Evolutionary conservation across 2,329 filamentous ascomycete species (phyloP), one percentile per base, ranked within the genome.

Genomic region (Calonectria pteridis): DNA sequence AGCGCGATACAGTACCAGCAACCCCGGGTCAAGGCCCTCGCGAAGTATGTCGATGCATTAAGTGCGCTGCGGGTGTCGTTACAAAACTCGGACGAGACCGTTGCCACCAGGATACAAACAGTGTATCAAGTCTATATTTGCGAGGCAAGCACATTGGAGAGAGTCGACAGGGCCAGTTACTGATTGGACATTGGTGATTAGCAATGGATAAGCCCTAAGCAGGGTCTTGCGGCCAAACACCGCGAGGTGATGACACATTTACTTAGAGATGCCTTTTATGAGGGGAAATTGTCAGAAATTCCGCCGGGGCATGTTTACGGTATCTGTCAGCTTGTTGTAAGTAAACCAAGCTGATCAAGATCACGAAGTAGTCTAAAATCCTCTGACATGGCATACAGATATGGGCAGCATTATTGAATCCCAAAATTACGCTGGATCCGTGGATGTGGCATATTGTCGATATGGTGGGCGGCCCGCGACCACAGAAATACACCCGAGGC

Each of bases 371-470:
- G n/a, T n/a, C 6, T 0, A 10, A 0, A 4, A 49, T 33, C 29
- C 3, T 33, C 40, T 64, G 6, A 64, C 14, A 23, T 13, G 7
- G 9, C 4, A 26, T 33, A 1, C n/a, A 77, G 75, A 40, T 77
- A 4, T 77, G 67, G 35, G 75, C 70, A 1, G 64, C 69, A 7
- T 37, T 77, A 0, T 55, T 64, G 6, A 67, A 75, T 20, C 73
- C 73, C 3, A 73, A 64, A 0, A 43, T 77, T 1, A 31, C 68
- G 20, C 75, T 77, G 0, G 75, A 71, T 1, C n/a, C 70, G 4
- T 77, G 75, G 75, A 77, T 62, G 6, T 74, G 75, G 75, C 58
- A 75, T 4, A 35, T 77, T 0, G 6, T 69, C 3, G 73, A 69
- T 4, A 67, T 67, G 2, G 46, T 43, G 2, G 28, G 67, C 29